These are phyloP conservation scores for Saxophila tyrrhenica DNA, from an alignment of 495 filamentous ascomycete species.

Conservation along the genomic window DNA sequence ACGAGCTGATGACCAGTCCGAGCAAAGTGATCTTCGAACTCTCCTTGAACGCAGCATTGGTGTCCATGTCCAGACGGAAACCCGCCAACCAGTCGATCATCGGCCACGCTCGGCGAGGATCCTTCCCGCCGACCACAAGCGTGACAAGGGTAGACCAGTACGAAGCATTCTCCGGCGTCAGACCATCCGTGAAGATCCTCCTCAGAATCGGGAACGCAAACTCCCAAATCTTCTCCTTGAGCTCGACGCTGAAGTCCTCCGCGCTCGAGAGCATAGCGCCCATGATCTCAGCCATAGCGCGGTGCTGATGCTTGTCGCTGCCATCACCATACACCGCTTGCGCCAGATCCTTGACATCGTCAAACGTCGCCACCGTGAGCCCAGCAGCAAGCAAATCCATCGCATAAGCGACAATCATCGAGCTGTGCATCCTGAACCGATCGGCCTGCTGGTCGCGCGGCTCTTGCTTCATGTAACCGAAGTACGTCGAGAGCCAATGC, in stretches of 20 bases:
- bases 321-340: conserved; percentile 74
- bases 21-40: conserved; percentile 90
- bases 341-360: conserved; percentile 76
- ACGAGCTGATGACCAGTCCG: conserved; percentile 74
- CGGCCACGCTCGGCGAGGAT: conserved; percentile 78
- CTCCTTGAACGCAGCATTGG: conserved; percentile 97
- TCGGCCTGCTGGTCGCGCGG: conserved; percentile 74
- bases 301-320: conserved; percentile 94
- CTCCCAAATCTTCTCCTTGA: conserved; percentile 66
- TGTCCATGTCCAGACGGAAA: conserved; percentile 85
- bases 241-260: conserved; percentile 54
- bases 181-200: conserved; percentile 71
- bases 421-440: conserved; percentile 77
- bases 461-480: conserved; percentile 91
- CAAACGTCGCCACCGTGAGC: conserved; percentile 61
- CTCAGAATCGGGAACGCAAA: conserved; percentile 84
- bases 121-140: conserved; percentile 68
- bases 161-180: conserved; percentile 84
- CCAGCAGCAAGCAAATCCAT: conserved; percentile 77
- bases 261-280: conserved; percentile 70
- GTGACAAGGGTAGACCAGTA: conserved; percentile 95
- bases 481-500: conserved; percentile 79
- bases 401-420: conserved; percentile 71
- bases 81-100: conserved; percentile 71
- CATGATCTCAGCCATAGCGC: conserved; percentile 89